Base-by-base conservation (phyloP, 73 alveolate genomes). In the Paramecium bursaria region DNA sequence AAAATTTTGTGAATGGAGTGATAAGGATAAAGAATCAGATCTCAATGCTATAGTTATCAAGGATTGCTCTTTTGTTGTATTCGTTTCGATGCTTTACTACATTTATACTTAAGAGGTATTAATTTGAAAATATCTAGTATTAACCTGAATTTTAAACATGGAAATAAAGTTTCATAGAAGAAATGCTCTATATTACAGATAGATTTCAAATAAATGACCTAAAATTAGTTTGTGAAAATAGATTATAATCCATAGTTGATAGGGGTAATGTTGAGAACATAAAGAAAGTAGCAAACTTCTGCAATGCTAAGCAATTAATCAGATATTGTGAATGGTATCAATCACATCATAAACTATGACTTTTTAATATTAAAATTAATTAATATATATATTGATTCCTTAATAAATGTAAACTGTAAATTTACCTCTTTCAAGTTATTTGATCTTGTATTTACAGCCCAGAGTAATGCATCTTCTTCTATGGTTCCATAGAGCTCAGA, bases 61-160 rank as follows among this genome's bases (percentile, higher is more conserved):
- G 1, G 90, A 92, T 23, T 86, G 86, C 39, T 91, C 92, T 2
- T 80, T 86, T 15, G 75, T 87, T 74, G 60, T 86, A 2, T 86
- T 92, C 11, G 88, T 92, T 13, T 47, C 91, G 77, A 86, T 87
- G 22, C 90, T 87, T 67, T 85, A 33, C 46, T 79, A 49, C 50
- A 85, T 92, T 15, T 92, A 94, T 74, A 74, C 96, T 26, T 94
- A 96, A 30, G 96, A 94, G 35, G 90, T 91, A 86, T 90, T 86
- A 10, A 80, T 88, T 48, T 88, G 91, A 9, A 91, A 92, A n/a
- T 91, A 86, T 11, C 85, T 80, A 48, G 94, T 91, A 48, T 92
- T 95, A 42, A 53, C 46, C 46, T 33, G 26, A 10, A 22, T 30
- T 1, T 60, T 86, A 80, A 51, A 90, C 60, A 75, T 86, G 48